Base-by-base conservation (phyloP, 1,284 basidiomycete genomes). In the Xerocomus amazonicus region DNA sequence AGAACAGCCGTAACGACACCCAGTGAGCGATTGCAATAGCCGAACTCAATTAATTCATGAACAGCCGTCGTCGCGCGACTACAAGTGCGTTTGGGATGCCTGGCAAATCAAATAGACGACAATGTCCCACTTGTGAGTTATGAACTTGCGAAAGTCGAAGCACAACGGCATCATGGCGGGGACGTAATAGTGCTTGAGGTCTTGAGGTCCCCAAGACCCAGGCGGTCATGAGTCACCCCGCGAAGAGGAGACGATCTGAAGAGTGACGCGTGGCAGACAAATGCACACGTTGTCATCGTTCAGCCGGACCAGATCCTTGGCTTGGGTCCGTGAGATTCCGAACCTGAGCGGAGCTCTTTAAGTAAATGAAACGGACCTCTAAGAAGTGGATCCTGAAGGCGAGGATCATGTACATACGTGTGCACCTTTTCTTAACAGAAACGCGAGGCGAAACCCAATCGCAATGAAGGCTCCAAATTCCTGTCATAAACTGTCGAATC, bases 1-100 rank as follows among this genome's bases (percentile, higher is more conserved):
- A 58, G 51, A 52, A 56, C 41, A 46, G 51, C 47, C 65, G 56
- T 53, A 64, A 59, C 60, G 54, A 66, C 53, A 64, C 53, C 64
- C 51, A 70, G 58, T 53, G 56, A 56, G 53, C 40, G 47, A 60
- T 53, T 54, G 51, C 27, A 50, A 65, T 65, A 69, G 65, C 66
- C 66, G 63, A 69, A 43, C 42, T 68, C 63, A 53, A 63, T 68
- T 68, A 69, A 66, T 66, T 69, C 56, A 61, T 45, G 52, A 53
- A 57, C 54, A 47, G 51, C 50, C 50, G 55, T 48, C 43, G 55
- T 65, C 54, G 62, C 54, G 48, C 49, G 57, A 59, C 54, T 48
- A 49, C 47, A 41, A 54, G 47, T 42, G 53, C 50, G 51, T 69
- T 69, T 55, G 55, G 61, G 63, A 61, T 58, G 38, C 45, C 59